Evolutionary conservation across 2,329 filamentous ascomycete species (phyloP).

Genomic region (Arthrobotrys pseudoclavata): DNA sequence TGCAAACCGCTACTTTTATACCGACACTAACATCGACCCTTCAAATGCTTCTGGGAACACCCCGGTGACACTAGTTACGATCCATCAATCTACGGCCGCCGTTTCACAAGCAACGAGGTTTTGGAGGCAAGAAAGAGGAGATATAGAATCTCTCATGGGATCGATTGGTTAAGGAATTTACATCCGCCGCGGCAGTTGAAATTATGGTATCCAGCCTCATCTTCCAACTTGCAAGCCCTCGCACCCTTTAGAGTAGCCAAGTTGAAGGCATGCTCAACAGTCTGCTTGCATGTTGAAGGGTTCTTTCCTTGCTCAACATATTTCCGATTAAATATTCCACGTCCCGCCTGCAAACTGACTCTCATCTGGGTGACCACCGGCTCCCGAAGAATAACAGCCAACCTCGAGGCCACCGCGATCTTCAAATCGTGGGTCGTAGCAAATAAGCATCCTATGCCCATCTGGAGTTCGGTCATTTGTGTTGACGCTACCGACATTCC

Average conservation of each 20-base stretch:
- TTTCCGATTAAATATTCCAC: constrained; percentile 64
- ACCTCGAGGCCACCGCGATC: constrained; percentile 65
- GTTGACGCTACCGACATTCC: constrained; percentile 68
- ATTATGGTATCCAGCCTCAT: constrained; percentile 67
- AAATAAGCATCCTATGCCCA: constrained; percentile 67
- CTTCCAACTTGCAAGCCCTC: constrained; percentile 67
- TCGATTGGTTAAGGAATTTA: background rate
- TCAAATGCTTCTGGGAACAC: constrained; percentile 14
- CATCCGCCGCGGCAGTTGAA: too few relatives aligned
- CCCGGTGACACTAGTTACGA: constrained; percentile 30
- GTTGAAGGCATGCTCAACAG: constrained; percentile 69
- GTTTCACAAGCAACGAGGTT: constrained; percentile 10
- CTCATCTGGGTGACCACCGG: constrained; percentile 65
- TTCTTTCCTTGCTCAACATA: constrained; percentile 63
- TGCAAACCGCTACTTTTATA: constrained; percentile 15
- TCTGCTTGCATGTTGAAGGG: constrained; percentile 63
- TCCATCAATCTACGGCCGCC: background rate
- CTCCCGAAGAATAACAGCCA: constrained; percentile 65
- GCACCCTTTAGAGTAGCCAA: constrained; percentile 70
- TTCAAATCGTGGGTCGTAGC: constrained; percentile 64
- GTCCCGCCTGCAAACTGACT: constrained; percentile 64
- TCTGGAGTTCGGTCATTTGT: constrained; percentile 71
- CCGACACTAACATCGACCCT: constrained; percentile 20
- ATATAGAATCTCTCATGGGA: background rate
- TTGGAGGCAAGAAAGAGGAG: background rate